A percentile compares a stretch with the other conserved stretches of the same genome.
Evolutionary conservation across 2,329 filamentous ascomycete species (phyloP).

Genomic region (Aspergillus glaucus): DNA sequence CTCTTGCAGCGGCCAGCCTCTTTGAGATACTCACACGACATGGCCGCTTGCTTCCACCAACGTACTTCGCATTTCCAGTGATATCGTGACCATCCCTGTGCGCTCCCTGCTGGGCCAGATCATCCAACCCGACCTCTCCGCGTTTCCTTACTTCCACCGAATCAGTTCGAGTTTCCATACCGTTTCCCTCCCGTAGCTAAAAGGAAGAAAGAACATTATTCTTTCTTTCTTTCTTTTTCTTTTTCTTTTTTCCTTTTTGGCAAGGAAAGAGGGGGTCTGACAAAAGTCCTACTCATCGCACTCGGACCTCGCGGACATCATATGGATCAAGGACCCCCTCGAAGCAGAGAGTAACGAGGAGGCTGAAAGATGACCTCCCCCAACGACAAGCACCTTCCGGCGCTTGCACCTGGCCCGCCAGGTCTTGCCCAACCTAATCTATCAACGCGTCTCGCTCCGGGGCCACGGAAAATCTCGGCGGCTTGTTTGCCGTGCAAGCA

Average conservation of each 20-base stretch:
- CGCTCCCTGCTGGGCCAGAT: too few species aligned
- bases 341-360: neutral
- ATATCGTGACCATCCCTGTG: neutral
- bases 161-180: too few species aligned
- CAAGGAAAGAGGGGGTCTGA: neutral
- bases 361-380: conserved; percentile 11
- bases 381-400: conserved; percentile 18
- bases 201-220: neutral
- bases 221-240: neutral
- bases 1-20: neutral
- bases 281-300: neutral
- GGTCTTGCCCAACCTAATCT: conserved; percentile 11
- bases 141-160: neutral
- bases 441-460: conserved; percentile 17
- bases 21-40: neutral
- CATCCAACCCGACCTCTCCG: neutral
- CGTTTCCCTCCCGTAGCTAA: neutral
- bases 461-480: conserved; percentile 31
- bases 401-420: conserved; percentile 24
- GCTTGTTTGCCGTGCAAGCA: conserved; percentile 31
- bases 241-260: neutral
- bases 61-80: neutral
- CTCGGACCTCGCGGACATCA: neutral
- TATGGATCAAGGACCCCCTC: neutral
- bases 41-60: neutral